Conservation (phyloP, 805 yeast genomes). For the Lachancea lanzarotensis region DNA sequence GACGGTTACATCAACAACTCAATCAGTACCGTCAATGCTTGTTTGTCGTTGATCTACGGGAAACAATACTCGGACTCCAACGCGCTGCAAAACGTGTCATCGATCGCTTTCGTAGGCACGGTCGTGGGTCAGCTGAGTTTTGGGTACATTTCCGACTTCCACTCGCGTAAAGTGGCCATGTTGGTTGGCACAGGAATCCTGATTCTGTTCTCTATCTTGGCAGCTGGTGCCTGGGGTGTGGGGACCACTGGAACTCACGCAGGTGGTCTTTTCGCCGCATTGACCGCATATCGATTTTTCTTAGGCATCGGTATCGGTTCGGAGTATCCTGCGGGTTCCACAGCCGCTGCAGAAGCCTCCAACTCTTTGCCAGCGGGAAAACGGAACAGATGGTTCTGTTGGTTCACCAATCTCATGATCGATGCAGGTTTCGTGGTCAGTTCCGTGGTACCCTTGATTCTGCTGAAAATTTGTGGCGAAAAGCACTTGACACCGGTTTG, state of each 20-base stretch:
- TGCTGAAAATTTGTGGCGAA: conserved; percentile 73
- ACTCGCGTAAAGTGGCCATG: conserved; percentile 82
- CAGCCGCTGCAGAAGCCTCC: conserved; percentile 89
- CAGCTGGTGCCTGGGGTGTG: conserved; percentile 85
- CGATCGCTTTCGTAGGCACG: conserved; percentile 89
- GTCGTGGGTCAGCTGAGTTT: conserved; percentile 79
- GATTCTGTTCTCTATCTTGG: conserved; percentile 68
- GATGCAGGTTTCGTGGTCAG: conserved; percentile 80
- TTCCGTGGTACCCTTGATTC: conserved; percentile 79
- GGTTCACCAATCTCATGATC: conserved; percentile 86
- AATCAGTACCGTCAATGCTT: conserved; percentile 68
- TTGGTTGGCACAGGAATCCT: conserved; percentile 66
- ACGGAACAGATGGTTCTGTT: conserved; percentile 81
- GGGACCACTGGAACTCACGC: conserved; percentile 47
- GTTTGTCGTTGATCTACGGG: conserved; percentile 63
- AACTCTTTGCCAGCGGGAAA: conserved; percentile 69
- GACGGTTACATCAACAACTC: conserved; percentile 92
- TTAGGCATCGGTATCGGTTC: conserved; percentile 91
- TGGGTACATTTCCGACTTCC: conserved; percentile 74
- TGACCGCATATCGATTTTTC: conserved; percentile 80
- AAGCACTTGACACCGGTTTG: conserved; percentile 75
- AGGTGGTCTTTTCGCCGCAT: conserved; percentile 70
- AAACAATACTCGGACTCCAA: conserved; percentile 49
- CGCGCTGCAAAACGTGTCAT: conserved; percentile 74
- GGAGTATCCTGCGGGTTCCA: conserved; percentile 90